Base-by-base conservation (phyloP, 768 basidiomycete species). In the Lactifluus subvellereus region DNA sequence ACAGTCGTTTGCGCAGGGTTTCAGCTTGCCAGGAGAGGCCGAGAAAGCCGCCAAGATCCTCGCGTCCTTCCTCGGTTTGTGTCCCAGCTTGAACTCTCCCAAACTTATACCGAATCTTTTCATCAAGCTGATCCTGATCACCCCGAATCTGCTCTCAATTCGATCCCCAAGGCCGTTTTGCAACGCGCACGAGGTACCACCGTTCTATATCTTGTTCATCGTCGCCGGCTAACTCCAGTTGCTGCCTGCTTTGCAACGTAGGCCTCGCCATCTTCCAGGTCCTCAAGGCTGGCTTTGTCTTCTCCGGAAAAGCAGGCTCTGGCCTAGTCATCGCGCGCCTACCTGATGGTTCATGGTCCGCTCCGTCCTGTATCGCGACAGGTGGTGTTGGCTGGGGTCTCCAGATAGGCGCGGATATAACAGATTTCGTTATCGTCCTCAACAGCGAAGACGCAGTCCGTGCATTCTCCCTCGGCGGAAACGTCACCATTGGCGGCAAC, bases 241-340 rank as follows among this genome's bases (percentile, higher is more conserved):
- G 13, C 43, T 20, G 14, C 32, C 27, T 14, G 45, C n/a, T 54
- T 18, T 37, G 20, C 60, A 22, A 61, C 9, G 40, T 67, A 95
- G 94, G 94, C 56, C 86, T 98, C 63, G 95, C 95, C 54, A 82
- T 98, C 68, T 98, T 97, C 81, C 90, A 93, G 69, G 92, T 97
- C 14, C 77, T 97, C 73, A 91, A 92, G 75, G 91, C 92, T 4
- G 94, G 95, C 2, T 96, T 98, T 78, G 84, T 95, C 58, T 95
- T 96, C 80, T 92, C 90, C 11, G 95, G 92, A 53, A 96, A 94
- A 76, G 92, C 91, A 0, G 95, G 95, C 51, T 94, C 91, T 1
- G 95, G 95, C 14, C 74, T 96, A 66, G 91, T 98, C 75, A 89
- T 97, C 71, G 89, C 94, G 20, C 87, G 94, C 13, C 82, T 95